Percentiles rank a stretch among this genome's conserved stretches.
Conservation (phyloP, 768 basidiomycete genomes). For the Pleurotus sapidus region DNA sequence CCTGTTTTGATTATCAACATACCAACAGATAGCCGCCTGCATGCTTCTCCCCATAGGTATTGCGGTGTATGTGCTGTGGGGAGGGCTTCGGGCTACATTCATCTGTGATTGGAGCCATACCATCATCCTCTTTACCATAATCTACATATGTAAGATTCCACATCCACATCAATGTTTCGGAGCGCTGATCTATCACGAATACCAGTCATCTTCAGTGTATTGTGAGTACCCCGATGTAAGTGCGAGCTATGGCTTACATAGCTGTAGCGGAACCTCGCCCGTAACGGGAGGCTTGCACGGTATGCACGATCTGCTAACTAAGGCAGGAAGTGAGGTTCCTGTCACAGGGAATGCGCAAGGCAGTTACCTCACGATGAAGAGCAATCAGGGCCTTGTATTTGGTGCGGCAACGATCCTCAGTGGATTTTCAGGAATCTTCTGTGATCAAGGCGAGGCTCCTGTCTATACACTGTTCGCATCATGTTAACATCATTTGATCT, state of each 20-base stretch:
- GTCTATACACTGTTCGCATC: slow-evolving; percentile 1
- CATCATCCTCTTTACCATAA: slow-evolving; percentile 39
- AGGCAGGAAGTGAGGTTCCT: slow-evolving; percentile 41
- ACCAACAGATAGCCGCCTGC: slow-evolving; percentile 31
- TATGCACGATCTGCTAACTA: slow-evolving; percentile 44
- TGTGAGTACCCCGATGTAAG: slow-evolving; percentile 16
- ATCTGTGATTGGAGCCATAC: slow-evolving; percentile 44
- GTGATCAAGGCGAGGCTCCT: slow-evolving; percentile 40
- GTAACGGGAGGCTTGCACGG: slow-evolving; percentile 34
- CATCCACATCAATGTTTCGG: slow-evolving; percentile 16
- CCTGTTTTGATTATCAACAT: background rate
- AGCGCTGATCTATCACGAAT: background rate
- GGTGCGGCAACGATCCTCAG: slow-evolving; percentile 34
- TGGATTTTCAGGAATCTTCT: slow-evolving; percentile 47
- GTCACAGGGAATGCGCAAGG: slow-evolving; percentile 48
- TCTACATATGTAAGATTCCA: slow-evolving; percentile 22
- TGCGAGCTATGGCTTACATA: too few species aligned
- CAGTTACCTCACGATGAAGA: slow-evolving; percentile 57
- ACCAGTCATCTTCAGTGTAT: slow-evolving; percentile 26
- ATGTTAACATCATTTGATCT: slow-evolving; percentile 1
- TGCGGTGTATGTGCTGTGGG: slow-evolving; percentile 38
- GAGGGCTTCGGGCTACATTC: slow-evolving; percentile 42
- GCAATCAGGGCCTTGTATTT: slow-evolving; percentile 41
- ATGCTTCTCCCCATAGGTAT: slow-evolving; percentile 45
- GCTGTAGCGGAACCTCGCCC: slow-evolving; percentile 30